phyloP scores from a whole-genome alignment of 768 basidiomycete species.

The Hebeloma cylindrosporum region DNA sequence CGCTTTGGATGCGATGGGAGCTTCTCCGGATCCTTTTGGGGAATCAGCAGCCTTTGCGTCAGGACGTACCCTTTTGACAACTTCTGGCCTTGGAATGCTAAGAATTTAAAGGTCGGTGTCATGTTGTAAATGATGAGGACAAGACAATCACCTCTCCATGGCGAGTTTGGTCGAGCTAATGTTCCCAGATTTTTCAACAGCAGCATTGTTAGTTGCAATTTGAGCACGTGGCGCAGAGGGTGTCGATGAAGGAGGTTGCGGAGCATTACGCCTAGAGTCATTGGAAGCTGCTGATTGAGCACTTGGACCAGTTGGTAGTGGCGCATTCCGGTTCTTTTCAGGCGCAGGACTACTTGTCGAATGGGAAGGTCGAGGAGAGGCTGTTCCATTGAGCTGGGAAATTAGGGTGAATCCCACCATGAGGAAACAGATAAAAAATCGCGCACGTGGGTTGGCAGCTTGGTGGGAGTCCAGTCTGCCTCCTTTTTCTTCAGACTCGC shows the following conservation, averaged over 20 bases:
- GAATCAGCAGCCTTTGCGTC: slow-evolving; percentile 38
- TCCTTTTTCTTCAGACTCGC: slow-evolving; percentile 77
- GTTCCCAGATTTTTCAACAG: slow-evolving; percentile 29
- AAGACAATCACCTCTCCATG: slow-evolving; percentile 58
- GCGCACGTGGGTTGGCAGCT: slow-evolving; percentile 28
- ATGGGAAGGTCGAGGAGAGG: slow-evolving; percentile 33
- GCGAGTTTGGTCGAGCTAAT: slow-evolving; percentile 54
- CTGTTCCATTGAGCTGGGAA: slow-evolving; percentile 28
- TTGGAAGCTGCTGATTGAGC: slow-evolving; percentile 26
- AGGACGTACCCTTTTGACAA: slow-evolving; percentile 60
- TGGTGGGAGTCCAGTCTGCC: slow-evolving; percentile 47
- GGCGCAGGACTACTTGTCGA: slow-evolving; percentile 27
- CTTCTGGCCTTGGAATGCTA: slow-evolving; percentile 79
- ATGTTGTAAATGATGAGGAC: background rate
- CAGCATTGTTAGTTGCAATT: slow-evolving; percentile 29
- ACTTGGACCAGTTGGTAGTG: slow-evolving; percentile 41
- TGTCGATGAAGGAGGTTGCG: slow-evolving; percentile 35
- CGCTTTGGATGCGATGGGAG: slow-evolving; percentile 11
- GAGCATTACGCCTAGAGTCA: slow-evolving; percentile 39
- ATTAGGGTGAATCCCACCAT: background rate
- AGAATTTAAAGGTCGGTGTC: slow-evolving; percentile 9
- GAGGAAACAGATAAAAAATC: background rate
- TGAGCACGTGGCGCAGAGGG: slow-evolving; percentile 65
- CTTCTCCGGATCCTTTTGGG: slow-evolving; percentile 29
- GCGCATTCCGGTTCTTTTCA: slow-evolving; percentile 35